A percentile compares a stretch with the other conserved stretches of the same genome.
Evolutionary conservation across 345 rosid species (phyloP).

Genomic region (Brassica incana): DNA sequence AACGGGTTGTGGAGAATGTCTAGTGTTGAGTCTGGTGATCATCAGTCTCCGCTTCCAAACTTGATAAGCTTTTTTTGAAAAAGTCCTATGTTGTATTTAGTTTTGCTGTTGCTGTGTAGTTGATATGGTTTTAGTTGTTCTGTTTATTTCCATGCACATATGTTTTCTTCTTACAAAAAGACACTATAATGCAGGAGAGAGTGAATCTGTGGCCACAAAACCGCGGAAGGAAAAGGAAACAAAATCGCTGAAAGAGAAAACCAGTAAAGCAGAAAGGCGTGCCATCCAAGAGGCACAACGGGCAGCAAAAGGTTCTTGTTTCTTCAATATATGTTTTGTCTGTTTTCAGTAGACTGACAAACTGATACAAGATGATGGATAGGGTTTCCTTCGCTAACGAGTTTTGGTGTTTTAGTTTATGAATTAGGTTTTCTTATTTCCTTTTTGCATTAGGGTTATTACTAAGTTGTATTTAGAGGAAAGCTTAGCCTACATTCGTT

Average conservation of each 20-base stretch:
- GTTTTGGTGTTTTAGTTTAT: neutral
- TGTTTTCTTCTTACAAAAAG: constrained; percentile 15
- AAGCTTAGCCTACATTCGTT: neutral
- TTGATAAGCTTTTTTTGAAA: neutral
- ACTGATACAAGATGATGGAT: neutral
- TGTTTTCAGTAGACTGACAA: neutral
- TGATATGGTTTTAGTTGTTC: constrained; percentile 10
- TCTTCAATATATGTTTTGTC: neutral
- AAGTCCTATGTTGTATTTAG: too few relatives aligned
- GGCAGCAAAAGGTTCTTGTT: constrained; percentile 49
- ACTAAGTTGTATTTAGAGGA: neutral
- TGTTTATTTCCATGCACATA: neutral
- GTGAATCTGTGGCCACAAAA: constrained; percentile 31
- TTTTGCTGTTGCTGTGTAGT: neutral
- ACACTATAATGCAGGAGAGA: constrained; percentile 46
- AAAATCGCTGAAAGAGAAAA: constrained; percentile 54
- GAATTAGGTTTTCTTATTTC: neutral
- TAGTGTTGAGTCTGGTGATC: neutral
- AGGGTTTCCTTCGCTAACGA: neutral
- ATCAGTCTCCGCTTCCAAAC: neutral
- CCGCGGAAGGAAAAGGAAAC: constrained; percentile 42
- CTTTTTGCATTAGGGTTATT: neutral
- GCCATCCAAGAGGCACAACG: constrained; percentile 70
- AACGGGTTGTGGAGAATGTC: neutral
- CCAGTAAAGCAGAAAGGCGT: constrained; percentile 72